Evolutionary conservation across 306 rosid genomes (phyloP), one percentile per base, ranked within the genome.

Genomic region (Aeschynomene evenia): DNA sequence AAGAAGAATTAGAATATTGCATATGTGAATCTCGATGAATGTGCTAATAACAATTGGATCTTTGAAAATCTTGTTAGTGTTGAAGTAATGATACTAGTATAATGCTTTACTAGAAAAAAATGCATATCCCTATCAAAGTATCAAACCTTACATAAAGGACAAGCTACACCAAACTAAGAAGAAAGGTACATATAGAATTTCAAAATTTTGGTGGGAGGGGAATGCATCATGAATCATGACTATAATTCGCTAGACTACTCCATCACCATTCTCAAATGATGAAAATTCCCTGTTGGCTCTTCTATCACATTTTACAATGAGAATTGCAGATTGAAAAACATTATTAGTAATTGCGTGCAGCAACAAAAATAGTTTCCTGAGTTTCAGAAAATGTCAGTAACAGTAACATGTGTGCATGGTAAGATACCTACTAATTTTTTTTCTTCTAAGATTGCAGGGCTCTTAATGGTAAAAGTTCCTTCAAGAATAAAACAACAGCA

Each of bases 221-320:
- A 31, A 19, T 45, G 53, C 60, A 42, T 29, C 60, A 66, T 29
- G 53, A 59, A 42, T 29, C 60, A 66, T 29, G 22, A 70, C 45
- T 70, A 11, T 16, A 11, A 56, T 59, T 56, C 2, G 11, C 48
- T 57, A 58, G 58, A 58, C 31, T 71, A 18, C 20, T 48, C 62
- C 29, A 49, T 36, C 8, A 61, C 15, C 43, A 2, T 18, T 66
- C 53, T 36, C 21, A 20, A 21, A 33, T 31, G 15, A 23, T 33
- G 57, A 21, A 55, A 66, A 8, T 29, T 5, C 5, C 10, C 7
- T 3, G 60, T 40, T 21, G 59, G 54, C 65, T 54, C 50, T 65
- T 10, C 42, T 19, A 40, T 29, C 9, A 43, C 58, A 21, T 43
- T 66, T 8, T 10, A 52, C 34, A 45, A 46, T 56, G 48, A 65